Evolutionary conservation across 495 filamentous ascomycete genomes (phyloP), one percentile per base, ranked within the genome.

Genomic region (Bacidia rubella): DNA sequence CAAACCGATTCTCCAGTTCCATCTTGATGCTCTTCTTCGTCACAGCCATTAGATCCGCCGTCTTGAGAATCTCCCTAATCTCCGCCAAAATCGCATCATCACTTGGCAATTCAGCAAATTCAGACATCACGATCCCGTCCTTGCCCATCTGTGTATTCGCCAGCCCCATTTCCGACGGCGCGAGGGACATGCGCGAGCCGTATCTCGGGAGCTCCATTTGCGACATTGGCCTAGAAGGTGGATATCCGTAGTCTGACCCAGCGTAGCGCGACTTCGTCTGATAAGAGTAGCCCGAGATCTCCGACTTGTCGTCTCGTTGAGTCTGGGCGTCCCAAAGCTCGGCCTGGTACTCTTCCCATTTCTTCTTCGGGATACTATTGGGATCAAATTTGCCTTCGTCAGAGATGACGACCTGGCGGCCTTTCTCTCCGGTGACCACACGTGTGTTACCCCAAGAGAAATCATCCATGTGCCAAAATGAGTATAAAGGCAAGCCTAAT

Each of bases 381-480:
- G 93, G 90, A 65, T 99, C 92, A 65, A 96, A 99, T 70, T 95
- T 96, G 68, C 92, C 93, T 70, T 99, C 92, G 65, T 99, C 92
- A 1, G 87, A 86, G 57, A 99, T 85, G 63, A 99, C 80, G 56
- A 97, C 70, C 71, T 96, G 90, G 62, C 83, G 79, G 49, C 92
- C 92, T 62, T 83, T 85, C 67, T 97, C 92, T 64, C 92, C 92
- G n/a, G 86, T 94, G 56, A 99, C 89, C 40, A 99, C 75, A 76
- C 89, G 87, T 26, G 89, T 96, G 66, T 94, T 96, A 66, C 89
- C 89, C 89, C 89, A 96, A 58, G 81, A 83, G 78, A 99, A 99
- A 73, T 99, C 92, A 66, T 99, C 92, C 92, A 96, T 96, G 68
- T 97, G 76, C 92, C 92, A 99, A 79, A 99, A 99, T 42, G 90